A percentile compares a stretch with the other conserved stretches of the same genome.
Conservation (phyloP, 129 eudicot genomes). For the Erigeron canadensis region DNA sequence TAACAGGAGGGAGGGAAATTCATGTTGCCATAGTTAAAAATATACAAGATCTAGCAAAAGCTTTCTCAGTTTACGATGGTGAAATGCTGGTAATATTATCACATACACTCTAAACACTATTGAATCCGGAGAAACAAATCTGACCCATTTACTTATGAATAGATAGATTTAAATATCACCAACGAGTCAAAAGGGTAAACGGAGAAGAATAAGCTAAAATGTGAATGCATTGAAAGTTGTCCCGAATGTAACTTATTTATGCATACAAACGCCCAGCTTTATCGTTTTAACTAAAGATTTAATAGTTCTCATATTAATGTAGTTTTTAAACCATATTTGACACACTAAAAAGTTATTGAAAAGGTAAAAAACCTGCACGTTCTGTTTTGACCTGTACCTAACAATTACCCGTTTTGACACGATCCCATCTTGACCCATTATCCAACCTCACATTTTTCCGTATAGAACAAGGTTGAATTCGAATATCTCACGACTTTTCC, state of each 20-base stretch:
- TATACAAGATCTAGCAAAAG: constrained; percentile 49
- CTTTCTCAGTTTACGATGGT: constrained; percentile 49
- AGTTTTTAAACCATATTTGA: no score
- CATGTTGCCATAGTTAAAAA: constrained; percentile 41
- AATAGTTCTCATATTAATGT: no score
- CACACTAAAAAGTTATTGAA: no score
- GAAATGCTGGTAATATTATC: constrained; percentile 62
- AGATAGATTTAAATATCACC: no score
- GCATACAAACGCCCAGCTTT: no score
- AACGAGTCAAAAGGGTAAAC: not conserved
- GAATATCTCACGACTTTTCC: not conserved
- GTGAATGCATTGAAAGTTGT: not conserved
- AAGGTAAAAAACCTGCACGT: no score
- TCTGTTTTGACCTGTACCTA: not conserved
- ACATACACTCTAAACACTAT: not conserved
- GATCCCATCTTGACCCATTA: not conserved
- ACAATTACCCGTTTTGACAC: not conserved
- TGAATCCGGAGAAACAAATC: not conserved
- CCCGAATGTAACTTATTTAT: no score
- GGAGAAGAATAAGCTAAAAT: not conserved
- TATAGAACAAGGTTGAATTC: not conserved
- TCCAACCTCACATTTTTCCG: not conserved
- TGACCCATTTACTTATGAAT: not conserved
- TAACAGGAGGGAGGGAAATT: constrained; percentile 62
- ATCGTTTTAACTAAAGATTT: no score